Evolutionary conservation across 495 filamentous ascomycete genomes (phyloP), one percentile per base, ranked within the genome.

Genomic region (Penicillium macrosclerotiorum): DNA sequence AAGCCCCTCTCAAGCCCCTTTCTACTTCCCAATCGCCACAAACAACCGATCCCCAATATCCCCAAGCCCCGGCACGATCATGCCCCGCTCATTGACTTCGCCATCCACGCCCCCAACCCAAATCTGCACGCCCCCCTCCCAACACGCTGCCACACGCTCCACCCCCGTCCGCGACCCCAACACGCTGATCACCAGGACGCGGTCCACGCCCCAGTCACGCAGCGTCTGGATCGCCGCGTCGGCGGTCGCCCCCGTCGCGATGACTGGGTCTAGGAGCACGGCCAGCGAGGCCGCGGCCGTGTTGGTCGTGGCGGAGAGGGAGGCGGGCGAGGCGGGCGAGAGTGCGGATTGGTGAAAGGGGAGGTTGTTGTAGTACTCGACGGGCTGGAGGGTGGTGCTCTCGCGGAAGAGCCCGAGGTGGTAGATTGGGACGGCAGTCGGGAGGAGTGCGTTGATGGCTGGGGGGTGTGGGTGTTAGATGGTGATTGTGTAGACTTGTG

Each of bases 281-380:
- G 90, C 89, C 7, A 95, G 72, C 19, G 80, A 75, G 1, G 72
- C 71, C 9, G 71, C 63, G 8, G 77, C 73, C 3, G 62, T 64
- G 35, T 73, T 68, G 31, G 42, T 46, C 5, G 39, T 52, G 44
- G 42, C 64, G 52, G 38, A 48, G 6, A 67, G 57, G 8, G 65
- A 58, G 2, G 79, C 64, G 3, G 55, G 54, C 1, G 37, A 63
- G 55, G 45, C 57, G 22, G 53, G 64, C 7, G 49, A 66, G 45
- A 38, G 55, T 47, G 42, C 55, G 48, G 55, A 57, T 24, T 52
- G 71, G 58, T 89, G 82, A 65, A 88, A 86, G 26, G 92, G 91
- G 14, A 97, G 86, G 68, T 97, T 97, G 72, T 83, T 97, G 76
- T 97, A 97, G 78, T 97, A 97, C 71, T 97, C 92, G 36, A 97